Percentiles rank a stretch among this genome's conserved stretches.
Conservation (phyloP, 352 stramenopile genomes). For the Poterioochromonas sp. region DNA sequence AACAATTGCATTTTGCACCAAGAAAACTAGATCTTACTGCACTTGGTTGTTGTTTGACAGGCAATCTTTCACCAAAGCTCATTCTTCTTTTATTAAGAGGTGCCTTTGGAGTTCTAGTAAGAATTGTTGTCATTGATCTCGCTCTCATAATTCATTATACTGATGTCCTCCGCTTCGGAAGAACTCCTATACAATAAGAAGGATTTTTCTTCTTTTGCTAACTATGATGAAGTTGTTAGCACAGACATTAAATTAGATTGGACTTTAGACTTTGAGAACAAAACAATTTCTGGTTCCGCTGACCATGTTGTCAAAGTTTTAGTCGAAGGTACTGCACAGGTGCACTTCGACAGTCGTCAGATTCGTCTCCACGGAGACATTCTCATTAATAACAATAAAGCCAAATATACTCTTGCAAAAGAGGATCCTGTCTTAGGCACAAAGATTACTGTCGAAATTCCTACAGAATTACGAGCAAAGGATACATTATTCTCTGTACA, state of each 20-base stretch:
- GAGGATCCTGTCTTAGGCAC: background rate
- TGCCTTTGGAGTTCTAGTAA: too few relatives aligned
- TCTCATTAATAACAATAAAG: background rate
- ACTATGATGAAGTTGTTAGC: background rate
- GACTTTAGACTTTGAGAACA: conserved; percentile 26
- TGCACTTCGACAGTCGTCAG: background rate
- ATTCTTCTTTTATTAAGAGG: too few relatives aligned
- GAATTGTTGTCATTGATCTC: too few relatives aligned
- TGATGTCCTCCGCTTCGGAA: too few relatives aligned
- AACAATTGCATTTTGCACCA: too few relatives aligned
- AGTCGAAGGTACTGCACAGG: background rate
- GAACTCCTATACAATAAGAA: background rate
- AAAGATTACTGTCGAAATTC: background rate
- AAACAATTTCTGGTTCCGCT: conserved; percentile 15
- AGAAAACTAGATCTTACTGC: too few relatives aligned
- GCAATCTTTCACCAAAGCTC: too few relatives aligned
- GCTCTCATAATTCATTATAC: too few relatives aligned
- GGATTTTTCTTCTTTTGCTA: conserved; percentile 23
- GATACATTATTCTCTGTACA: background rate
- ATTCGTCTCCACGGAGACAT: background rate
- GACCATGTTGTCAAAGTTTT: background rate
- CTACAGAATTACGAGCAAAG: background rate
- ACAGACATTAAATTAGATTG: conserved; percentile 27
- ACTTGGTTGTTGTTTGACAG: too few relatives aligned
- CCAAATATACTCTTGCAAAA: background rate